Conservation (phyloP, 1,284 basidiomycete genomes). For the Psilocybe mexicana region DNA sequence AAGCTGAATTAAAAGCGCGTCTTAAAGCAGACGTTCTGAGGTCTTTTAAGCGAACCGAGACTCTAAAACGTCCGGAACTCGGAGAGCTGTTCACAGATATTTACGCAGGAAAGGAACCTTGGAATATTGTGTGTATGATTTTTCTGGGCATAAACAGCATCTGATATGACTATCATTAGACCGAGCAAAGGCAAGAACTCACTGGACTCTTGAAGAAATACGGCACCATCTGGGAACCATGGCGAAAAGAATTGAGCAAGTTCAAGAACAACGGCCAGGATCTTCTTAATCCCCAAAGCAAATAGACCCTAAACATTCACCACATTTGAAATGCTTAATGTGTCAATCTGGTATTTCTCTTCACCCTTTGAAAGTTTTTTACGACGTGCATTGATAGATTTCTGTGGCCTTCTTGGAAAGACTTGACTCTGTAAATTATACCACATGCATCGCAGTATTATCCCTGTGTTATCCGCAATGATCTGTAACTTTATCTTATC, state of each 20-base stretch:
- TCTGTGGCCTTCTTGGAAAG: no score
- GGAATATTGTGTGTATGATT: conserved; percentile 70
- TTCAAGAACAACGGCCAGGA: conserved; percentile 82
- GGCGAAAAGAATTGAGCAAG: conserved; percentile 78
- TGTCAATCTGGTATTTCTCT: no score
- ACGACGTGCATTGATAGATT: no score
- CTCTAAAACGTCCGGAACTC: conserved; percentile 67
- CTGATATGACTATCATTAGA: conserved; percentile 41
- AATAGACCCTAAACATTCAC: not conserved
- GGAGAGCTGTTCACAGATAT: conserved; percentile 87
- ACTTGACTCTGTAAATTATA: no score
- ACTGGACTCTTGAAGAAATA: conserved; percentile 79
- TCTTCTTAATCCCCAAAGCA: conserved; percentile 33
- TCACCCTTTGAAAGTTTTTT: no score
- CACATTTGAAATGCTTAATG: no score
- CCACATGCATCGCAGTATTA: no score
- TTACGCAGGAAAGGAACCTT: conserved; percentile 83
- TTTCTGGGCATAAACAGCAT: conserved; percentile 1
- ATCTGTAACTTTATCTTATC: no score
- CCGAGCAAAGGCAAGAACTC: conserved; percentile 84
- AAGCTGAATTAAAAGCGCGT: conserved; percentile 69
- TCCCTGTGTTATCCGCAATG: no score
- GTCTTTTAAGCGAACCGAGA: conserved; percentile 80
- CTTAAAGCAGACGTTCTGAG: conserved; percentile 76
- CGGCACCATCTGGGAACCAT: conserved; percentile 80